phyloP scores from a whole-genome alignment of 1,284 basidiomycete species.

The Melampsora americana region DNA sequence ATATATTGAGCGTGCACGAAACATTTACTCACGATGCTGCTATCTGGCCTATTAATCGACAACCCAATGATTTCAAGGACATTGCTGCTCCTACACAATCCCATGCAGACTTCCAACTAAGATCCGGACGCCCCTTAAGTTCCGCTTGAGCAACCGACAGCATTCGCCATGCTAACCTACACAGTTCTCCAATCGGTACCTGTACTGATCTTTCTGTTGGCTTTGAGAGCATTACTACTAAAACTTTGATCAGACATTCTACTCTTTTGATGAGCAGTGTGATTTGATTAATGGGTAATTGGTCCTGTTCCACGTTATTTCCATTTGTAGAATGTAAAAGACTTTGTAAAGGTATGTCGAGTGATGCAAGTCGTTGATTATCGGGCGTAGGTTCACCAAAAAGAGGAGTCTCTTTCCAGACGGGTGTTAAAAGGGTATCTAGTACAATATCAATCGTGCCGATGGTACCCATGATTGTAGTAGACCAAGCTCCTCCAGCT shows the following conservation, averaged over 20 bases:
- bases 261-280: neutral
- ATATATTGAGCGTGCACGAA: neutral
- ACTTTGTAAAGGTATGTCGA: constrained; percentile 20
- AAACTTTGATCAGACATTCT: constrained; percentile 5
- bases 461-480: constrained; percentile 23
- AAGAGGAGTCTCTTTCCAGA: constrained; percentile 1
- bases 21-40: constrained; percentile 5
- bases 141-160: constrained; percentile 14
- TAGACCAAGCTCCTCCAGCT: constrained; percentile 6
- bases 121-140: constrained; percentile 14
- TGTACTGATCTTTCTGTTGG: constrained; percentile 9
- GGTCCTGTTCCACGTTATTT: neutral
- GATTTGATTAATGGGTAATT: constrained; percentile 8
- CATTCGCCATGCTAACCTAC: constrained; percentile 1
- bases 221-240: constrained; percentile 19
- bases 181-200: constrained; percentile 27
- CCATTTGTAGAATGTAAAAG: constrained; percentile 3
- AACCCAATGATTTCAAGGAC: constrained; percentile 1
- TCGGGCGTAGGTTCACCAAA: neutral
- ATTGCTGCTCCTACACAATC: constrained; percentile 8
- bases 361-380: neutral
- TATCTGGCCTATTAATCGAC: constrained; percentile 23
- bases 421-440: constrained; percentile 16
- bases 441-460: constrained; percentile 25
- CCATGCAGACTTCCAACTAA: constrained; percentile 24